Evolutionary conservation across 371 early-diverging fungal genomes (phyloP).

Genomic region (Circinella umbellata): DNA sequence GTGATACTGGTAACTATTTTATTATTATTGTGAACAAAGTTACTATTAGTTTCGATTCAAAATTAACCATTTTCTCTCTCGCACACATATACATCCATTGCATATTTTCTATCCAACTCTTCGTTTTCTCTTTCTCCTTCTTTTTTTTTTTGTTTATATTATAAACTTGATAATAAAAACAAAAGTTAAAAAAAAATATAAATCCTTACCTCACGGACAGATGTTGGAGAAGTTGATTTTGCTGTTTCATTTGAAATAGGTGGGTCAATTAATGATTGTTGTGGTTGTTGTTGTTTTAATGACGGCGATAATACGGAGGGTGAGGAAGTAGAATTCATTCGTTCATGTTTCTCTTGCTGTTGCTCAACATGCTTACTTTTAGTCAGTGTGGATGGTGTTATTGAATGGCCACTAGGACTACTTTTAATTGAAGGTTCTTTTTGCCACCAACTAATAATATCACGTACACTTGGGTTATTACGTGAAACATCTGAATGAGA

Average conservation of each 20-base stretch:
- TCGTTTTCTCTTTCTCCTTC: neutral
- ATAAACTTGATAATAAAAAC: neutral
- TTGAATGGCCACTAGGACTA: conserved; percentile 2
- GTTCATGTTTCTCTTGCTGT: neutral
- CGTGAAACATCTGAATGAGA: conserved; percentile 4
- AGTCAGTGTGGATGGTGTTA: neutral
- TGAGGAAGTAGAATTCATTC: neutral
- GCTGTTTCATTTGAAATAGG: neutral
- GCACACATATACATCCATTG: too few relatives aligned
- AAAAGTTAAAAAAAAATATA: neutral
- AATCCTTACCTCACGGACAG: conserved; percentile 7
- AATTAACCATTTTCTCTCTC: too few relatives aligned
- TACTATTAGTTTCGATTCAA: too few relatives aligned
- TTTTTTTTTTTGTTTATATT: neutral
- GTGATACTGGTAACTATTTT: neutral
- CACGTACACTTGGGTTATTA: conserved; percentile 8
- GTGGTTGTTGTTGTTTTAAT: neutral
- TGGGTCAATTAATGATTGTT: neutral
- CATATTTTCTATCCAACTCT: neutral
- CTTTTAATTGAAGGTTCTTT: conserved; percentile 14
- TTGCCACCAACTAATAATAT: conserved; percentile 24
- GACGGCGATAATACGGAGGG: neutral
- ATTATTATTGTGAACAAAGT: neutral
- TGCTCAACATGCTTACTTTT: neutral
- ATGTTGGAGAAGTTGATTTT: conserved; percentile 6